Base-by-base conservation (phyloP, 208 protist genomes). In the Leishmania tarentolae region DNA sequence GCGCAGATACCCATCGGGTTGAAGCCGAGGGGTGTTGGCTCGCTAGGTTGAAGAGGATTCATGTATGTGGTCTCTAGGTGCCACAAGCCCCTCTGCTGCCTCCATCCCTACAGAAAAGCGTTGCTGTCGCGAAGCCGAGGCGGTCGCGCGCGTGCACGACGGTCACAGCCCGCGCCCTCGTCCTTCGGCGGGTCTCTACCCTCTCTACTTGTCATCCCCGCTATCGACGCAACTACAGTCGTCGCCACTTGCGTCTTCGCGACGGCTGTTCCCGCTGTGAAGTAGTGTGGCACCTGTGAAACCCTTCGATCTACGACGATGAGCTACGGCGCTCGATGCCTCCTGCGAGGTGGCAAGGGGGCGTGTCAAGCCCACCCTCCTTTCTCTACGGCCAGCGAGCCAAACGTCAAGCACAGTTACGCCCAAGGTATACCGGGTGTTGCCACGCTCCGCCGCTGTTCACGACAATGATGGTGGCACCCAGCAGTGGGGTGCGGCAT, bases 21-120 rank as follows among this genome's bases (percentile, higher is more conserved):
- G 70, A 96, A 94, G 71, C 90, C 92, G 7, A 74, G 85, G 81
- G 7, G 90, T 94, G 40, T 69, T 80, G 52, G 52, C 82, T 86
- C 28, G 87, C 87, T 65, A 93, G 81, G 76, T 93, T 96, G 80
- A 92, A 93, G 73, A 87, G 84, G 76, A 83, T 90, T 2, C 89
- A 88, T 21, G 92, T 42, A 75, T 86, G 82, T 86, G 82, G 42
- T 89, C 91, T 37, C 92, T 87, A 42, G 91, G 83, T 2, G 91
- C 89, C 44, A 92, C 85, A 37, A 91, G 17, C 5, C 65, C 46
- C 52, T 83, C 80, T 13, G n/a, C 65, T 53, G 59, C 17, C 59
- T 21, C 66, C 52, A 52, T 69, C 44, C 66, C 6, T 0, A 59
- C 46, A 35, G 35, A 28, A 28, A 35, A 83, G 15, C n/a, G 66